These are phyloP conservation scores for Aspergillus melleus DNA, from an alignment of 2,329 filamentous ascomycete species.

Conservation along the genomic window DNA sequence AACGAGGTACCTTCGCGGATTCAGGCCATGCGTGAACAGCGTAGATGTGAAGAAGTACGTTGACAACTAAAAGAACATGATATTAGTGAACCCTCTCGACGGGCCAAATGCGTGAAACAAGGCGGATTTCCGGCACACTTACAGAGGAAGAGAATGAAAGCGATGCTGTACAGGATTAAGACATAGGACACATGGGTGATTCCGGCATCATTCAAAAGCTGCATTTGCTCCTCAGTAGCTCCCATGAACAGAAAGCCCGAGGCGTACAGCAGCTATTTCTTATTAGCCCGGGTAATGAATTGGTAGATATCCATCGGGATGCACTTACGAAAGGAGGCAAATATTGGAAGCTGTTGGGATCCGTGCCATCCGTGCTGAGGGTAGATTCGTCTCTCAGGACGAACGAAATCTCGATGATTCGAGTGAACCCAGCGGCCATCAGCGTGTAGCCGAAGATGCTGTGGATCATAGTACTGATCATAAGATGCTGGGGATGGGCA, in stretches of 20 bases:
- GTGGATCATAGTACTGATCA: conserved; percentile 85
- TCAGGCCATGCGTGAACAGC: conserved; percentile 60
- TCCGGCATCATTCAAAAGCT: conserved; percentile 67
- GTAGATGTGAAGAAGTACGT: conserved; percentile 83
- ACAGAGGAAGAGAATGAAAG: conserved; percentile 88
- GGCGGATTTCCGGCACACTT: conserved; percentile 31
- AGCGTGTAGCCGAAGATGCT: conserved; percentile 89
- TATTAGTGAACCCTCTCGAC: conserved; percentile 1
- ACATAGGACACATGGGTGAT: conserved; percentile 92
- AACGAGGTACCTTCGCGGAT: conserved; percentile 22
- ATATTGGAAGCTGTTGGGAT: conserved; percentile 73
- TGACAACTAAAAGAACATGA: conserved; percentile 57
- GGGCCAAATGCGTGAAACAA: not conserved
- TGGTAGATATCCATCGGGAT: conserved; percentile 2
- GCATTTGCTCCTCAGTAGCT: conserved; percentile 95
- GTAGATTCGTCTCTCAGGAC: conserved; percentile 72
- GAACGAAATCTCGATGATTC: conserved; percentile 90
- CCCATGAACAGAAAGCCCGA: conserved; percentile 97
- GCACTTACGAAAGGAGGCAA: conserved; percentile 67
- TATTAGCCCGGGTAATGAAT: not conserved
- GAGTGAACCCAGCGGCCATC: conserved; percentile 80
- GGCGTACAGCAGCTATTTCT: conserved; percentile 74
- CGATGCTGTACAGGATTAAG: conserved; percentile 84
- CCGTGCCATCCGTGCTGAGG: conserved; percentile 64
- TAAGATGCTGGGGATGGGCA: conserved; percentile 79